phyloP scores from a whole-genome alignment of 1,139 yeast genomes.

The Arxiozyma bovina region DNA sequence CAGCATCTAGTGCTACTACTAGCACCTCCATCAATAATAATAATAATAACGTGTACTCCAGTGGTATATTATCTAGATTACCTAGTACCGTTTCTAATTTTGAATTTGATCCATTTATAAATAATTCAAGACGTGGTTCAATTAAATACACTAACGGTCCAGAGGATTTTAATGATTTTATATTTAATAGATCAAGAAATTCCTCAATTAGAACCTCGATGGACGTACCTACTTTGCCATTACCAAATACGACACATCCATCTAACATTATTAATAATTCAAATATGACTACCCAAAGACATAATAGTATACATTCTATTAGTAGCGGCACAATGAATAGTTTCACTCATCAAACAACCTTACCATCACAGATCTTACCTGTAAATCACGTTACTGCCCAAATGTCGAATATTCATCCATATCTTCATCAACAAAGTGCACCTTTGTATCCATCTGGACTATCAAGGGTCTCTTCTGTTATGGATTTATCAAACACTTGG shows the following conservation, averaged over 20 bases:
- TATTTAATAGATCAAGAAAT: slow-evolving; percentile 12
- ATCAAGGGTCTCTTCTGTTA: slow-evolving; percentile 6
- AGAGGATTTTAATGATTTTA: slow-evolving; percentile 11
- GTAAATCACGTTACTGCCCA: neutral
- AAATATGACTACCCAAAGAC: neutral
- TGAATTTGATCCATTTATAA: slow-evolving; percentile 8
- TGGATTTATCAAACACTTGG: slow-evolving; percentile 3
- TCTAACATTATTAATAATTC: neutral
- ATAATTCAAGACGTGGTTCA: slow-evolving; percentile 12
- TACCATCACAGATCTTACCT: neutral
- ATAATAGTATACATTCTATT: neutral
- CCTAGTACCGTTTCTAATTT: slow-evolving; percentile 2
- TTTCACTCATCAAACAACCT: neutral
- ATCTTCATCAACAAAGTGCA: slow-evolving; percentile 1
- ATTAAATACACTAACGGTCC: slow-evolving; percentile 10
- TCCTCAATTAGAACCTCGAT: slow-evolving; percentile 12
- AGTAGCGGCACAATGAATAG: neutral
- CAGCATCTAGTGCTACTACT: neutral
- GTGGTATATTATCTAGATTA: slow-evolving; percentile 1
- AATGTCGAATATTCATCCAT: neutral
- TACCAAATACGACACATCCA: neutral
- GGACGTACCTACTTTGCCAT: slow-evolving; percentile 3
- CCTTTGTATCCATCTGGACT: slow-evolving; percentile 5
- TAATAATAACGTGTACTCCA: neutral
- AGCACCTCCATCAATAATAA: neutral